A percentile compares a stretch with the other conserved stretches of the same genome.
These are phyloP conservation scores for Talaromyces sp. DNA, from an alignment of 2,329 filamentous ascomycete genomes.

Conservation along the genomic window DNA sequence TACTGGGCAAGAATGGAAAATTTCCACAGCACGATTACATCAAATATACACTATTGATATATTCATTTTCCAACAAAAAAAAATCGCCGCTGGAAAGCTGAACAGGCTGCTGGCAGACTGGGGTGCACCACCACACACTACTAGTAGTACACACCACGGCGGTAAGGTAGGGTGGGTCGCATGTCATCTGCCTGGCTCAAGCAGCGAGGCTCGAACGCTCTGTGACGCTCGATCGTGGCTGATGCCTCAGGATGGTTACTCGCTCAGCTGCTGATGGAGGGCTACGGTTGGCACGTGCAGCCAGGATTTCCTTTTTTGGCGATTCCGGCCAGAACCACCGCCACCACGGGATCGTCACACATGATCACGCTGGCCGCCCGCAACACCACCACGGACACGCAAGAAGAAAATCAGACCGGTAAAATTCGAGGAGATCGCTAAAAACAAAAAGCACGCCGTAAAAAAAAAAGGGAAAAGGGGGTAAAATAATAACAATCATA, in stretches of 20 bases:
- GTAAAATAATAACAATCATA: not conserved
- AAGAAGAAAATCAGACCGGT: not conserved
- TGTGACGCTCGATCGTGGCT: not conserved
- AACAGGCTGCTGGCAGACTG: not conserved
- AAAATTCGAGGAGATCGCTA: not conserved
- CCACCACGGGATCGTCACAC: slow-evolving; percentile 37
- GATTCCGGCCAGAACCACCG: slow-evolving; percentile 13
- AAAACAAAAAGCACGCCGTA: not conserved
- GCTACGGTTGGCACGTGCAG: slow-evolving; percentile 16
- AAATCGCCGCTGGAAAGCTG: not conserved
- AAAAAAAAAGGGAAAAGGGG: not conserved
- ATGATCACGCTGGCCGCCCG: slow-evolving; percentile 22
- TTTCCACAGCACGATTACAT: not conserved
- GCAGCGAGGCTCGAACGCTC: not conserved
- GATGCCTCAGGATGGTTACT: slow-evolving; percentile 9
- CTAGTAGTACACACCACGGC: not conserved
- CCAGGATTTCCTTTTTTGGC: slow-evolving; percentile 1
- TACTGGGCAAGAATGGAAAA: not conserved
- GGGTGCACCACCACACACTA: not conserved
- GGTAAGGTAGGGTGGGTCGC: not conserved
- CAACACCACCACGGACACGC: not conserved
- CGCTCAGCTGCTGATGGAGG: slow-evolving; percentile 10
- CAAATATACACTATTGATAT: not conserved
- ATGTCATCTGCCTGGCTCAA: not conserved
- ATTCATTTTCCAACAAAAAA: not conserved